phyloP scores from a whole-genome alignment of 208 protist genomes.

The Crithidia expoeki region DNA sequence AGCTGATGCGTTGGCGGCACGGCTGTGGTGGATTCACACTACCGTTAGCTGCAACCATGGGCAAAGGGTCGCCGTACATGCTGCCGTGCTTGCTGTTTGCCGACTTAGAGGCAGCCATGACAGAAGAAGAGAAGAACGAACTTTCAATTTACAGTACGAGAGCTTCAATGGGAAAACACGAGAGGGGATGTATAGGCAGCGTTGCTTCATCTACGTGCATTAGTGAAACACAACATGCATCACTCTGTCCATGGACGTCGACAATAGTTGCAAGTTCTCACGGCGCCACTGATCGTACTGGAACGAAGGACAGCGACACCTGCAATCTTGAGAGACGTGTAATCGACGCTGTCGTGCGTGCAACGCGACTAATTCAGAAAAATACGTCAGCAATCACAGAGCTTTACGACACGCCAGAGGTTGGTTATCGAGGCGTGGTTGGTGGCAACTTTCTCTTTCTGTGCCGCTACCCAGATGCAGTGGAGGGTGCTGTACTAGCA shows the following conservation, averaged over 20 bases:
- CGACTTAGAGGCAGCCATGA: conserved; percentile 7
- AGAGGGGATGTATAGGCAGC: not conserved
- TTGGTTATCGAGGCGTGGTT: conserved; percentile 29
- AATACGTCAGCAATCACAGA: not conserved
- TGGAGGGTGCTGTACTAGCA: not conserved
- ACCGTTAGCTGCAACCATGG: conserved; percentile 27
- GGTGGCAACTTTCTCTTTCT: conserved; percentile 36
- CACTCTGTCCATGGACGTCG: not conserved
- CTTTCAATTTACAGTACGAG: conserved; percentile 8
- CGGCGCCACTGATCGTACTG: too few relatives aligned
- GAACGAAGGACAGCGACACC: too few relatives aligned
- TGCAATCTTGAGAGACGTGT: not conserved
- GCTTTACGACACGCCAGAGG: not conserved
- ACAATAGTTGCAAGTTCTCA: not conserved
- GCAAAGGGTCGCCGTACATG: conserved; percentile 34
- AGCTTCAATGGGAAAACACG: not conserved
- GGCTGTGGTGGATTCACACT: conserved; percentile 43
- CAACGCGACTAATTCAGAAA: not conserved
- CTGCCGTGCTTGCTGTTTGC: conserved; percentile 40
- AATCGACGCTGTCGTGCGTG: not conserved
- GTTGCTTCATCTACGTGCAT: not conserved
- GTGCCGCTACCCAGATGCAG: conserved; percentile 27
- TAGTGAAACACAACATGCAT: not conserved
- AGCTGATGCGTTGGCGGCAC: conserved; percentile 23
- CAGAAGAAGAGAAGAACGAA: not conserved